Conservation (phyloP, 2,329 filamentous ascomycete species). For the Xylariales sp. region DNA sequence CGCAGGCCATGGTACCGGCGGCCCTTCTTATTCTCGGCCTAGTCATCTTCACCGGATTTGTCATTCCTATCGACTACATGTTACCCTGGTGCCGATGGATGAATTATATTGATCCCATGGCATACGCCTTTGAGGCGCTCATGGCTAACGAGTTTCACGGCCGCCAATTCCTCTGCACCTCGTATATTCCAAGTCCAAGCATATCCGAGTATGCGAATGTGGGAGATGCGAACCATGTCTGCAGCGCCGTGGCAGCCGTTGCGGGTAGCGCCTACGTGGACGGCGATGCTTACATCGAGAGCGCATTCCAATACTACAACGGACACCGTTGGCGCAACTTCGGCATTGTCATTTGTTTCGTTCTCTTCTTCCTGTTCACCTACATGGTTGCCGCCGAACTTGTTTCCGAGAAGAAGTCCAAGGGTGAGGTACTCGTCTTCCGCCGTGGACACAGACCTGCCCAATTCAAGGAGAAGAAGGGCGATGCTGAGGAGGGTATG, state of each 20-base stretch:
- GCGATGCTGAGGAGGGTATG: slow-evolving; percentile 50
- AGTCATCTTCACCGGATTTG: slow-evolving; percentile 66
- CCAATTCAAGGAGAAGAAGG: slow-evolving; percentile 53
- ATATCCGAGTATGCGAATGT: slow-evolving; percentile 30
- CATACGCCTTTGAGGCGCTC: slow-evolving; percentile 73
- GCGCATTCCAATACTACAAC: slow-evolving; percentile 51
- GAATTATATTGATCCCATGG: slow-evolving; percentile 70
- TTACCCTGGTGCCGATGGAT: slow-evolving; percentile 78
- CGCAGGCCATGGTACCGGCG: slow-evolving; percentile 55
- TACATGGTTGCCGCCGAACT: slow-evolving; percentile 62
- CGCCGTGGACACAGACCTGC: slow-evolving; percentile 58
- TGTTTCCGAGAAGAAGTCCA: slow-evolving; percentile 62
- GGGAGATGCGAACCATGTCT: slow-evolving; percentile 38
- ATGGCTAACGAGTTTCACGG: slow-evolving; percentile 77
- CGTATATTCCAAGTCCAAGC: slow-evolving; percentile 33
- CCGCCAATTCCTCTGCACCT: slow-evolving; percentile 50
- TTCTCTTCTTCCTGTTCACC: slow-evolving; percentile 49
- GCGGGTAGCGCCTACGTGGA: slow-evolving; percentile 44
- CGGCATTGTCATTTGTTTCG: slow-evolving; percentile 61
- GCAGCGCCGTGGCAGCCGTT: slow-evolving; percentile 51
- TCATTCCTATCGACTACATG: slow-evolving; percentile 61
- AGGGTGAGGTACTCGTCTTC: slow-evolving; percentile 71
- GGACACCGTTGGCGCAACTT: slow-evolving; percentile 65
- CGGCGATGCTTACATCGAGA: slow-evolving; percentile 52
- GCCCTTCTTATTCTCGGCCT: slow-evolving; percentile 58